Conservation (phyloP, 139 green algal genomes). For the Micractinium conductrix region DNA sequence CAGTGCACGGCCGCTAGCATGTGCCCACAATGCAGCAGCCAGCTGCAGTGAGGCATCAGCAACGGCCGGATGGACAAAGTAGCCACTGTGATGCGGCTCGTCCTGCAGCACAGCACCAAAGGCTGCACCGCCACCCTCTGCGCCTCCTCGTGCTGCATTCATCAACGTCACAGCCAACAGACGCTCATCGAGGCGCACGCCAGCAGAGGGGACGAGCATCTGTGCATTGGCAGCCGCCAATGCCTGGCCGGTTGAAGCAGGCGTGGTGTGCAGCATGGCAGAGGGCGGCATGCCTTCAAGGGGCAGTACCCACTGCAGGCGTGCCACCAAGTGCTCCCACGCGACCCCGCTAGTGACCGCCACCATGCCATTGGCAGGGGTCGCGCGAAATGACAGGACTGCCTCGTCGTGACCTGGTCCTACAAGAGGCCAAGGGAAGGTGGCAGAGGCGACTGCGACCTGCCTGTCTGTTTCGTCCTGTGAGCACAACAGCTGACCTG, state of each 20-base stretch:
- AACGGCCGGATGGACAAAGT: slow-evolving; percentile 31
- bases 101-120: background rate
- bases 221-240: too few species aligned
- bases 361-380: background rate
- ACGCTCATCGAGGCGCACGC: too few species aligned
- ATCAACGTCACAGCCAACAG: too few species aligned
- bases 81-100: background rate
- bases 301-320: background rate
- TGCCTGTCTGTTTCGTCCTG: background rate
- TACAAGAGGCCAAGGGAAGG: slow-evolving; percentile 18
- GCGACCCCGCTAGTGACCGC: background rate
- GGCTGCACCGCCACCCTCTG: background rate
- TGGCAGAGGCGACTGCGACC: slow-evolving; percentile 19
- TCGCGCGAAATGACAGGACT: background rate
- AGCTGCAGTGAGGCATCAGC: slow-evolving; percentile 33
- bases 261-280: background rate
- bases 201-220: too few species aligned
- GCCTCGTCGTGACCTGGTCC: background rate
- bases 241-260: background rate
- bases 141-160: background rate
- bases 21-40: background rate
- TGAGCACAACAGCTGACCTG: slow-evolving; percentile 25
- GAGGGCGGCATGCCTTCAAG: background rate
- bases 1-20: background rate
- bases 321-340: background rate